phyloP scores from a whole-genome alignment of 2,329 filamentous ascomycete genomes.

The Lasiodiplodia gonubiensis region DNA sequence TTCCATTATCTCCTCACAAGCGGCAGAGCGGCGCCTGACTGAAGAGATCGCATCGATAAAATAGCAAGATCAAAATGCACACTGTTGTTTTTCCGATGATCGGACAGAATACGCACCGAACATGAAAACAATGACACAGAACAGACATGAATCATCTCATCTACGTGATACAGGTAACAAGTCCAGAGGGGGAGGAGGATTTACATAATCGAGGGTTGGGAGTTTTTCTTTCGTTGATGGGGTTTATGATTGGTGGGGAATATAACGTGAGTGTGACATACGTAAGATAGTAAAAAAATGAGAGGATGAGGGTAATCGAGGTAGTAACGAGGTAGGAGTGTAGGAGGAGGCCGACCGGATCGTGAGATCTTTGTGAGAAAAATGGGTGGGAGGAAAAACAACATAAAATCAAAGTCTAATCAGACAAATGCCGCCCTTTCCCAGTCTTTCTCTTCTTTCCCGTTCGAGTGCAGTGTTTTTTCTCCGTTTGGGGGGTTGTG shows the following conservation, averaged over 20 bases:
- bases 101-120: background rate
- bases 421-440: conserved; percentile 14
- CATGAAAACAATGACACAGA: background rate
- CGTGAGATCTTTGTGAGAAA: background rate
- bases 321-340: background rate
- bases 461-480: background rate
- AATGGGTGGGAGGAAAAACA: background rate
- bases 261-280: background rate
- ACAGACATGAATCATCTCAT: conserved; percentile 22
- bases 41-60: background rate
- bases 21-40: background rate
- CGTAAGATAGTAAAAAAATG: background rate
- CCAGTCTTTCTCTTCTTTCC: conserved; percentile 1
- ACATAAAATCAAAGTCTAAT: conserved; percentile 13
- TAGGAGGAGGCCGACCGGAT: background rate
- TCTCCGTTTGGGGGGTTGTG: background rate
- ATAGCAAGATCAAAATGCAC: background rate
- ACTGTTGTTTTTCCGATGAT: background rate
- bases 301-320: background rate
- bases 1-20: background rate
- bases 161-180: conserved; percentile 22
- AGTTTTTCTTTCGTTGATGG: background rate
- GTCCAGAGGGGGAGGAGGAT: background rate
- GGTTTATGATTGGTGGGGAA: conserved; percentile 2
- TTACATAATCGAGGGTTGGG: background rate